phyloP scores from a whole-genome alignment of 1,139 yeast species.

The Entelexis paramagnoliae region DNA sequence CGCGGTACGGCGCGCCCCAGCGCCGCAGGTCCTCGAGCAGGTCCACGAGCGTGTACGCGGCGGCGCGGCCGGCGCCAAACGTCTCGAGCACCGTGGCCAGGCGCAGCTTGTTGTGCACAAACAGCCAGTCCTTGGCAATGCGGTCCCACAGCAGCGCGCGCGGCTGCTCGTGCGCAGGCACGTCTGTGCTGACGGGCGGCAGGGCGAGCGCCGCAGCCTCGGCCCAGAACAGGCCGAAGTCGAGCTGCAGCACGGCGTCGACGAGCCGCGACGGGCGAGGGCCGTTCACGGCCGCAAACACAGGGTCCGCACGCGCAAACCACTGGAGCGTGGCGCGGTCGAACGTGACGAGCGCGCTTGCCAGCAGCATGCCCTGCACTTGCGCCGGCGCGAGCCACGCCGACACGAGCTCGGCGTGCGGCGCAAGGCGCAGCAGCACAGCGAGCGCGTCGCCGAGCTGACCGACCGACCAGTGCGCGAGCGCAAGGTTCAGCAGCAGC shows the following conservation, averaged over 20 bases:
- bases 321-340: conserved; percentile 7
- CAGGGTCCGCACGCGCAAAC: conserved; percentile 8
- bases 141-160: not conserved
- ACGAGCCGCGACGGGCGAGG: not conserved
- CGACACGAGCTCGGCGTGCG: not conserved
- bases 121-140: conserved; percentile 9
- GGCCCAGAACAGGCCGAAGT: conserved; percentile 8
- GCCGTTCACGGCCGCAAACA: not conserved
- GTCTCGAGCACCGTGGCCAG: not conserved
- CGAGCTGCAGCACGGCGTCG: not conserved
- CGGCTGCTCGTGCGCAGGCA: not conserved
- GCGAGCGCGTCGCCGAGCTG: conserved; percentile 14
- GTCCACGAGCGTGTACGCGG: conserved; percentile 5
- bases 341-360: conserved; percentile 9
- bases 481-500: conserved; percentile 11
- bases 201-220: not conserved
- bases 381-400: conserved; percentile 10
- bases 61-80: not conserved
- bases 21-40: conserved; percentile 9
- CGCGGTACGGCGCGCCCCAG: conserved; percentile 13
- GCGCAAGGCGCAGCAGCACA: conserved; percentile 10
- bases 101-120: conserved; percentile 4
- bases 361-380: conserved; percentile 10
- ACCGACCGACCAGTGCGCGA: conserved; percentile 15
- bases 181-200: not conserved